Conservation (phyloP, 352 stramenopile genomes). For the Lagenidium sp. region DNA sequence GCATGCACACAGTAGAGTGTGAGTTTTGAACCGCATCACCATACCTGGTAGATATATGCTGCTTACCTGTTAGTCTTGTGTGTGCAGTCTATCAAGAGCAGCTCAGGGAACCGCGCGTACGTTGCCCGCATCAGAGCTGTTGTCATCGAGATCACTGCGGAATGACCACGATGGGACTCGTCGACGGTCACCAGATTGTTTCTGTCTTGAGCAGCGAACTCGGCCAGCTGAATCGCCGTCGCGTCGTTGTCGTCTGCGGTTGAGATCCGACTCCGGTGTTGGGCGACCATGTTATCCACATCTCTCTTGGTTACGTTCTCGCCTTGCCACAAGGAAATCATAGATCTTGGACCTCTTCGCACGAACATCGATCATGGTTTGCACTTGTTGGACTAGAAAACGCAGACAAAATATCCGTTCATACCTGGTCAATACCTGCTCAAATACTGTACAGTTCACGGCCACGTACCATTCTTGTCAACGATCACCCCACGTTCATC, state of each 20-base stretch:
- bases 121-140: not conserved
- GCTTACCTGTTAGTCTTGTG: conserved; percentile 9
- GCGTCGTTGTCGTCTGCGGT: not conserved
- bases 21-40: not conserved
- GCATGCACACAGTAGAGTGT: not conserved
- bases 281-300: not conserved
- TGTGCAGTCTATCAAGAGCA: conserved; percentile 5
- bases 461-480: no score
- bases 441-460: no score
- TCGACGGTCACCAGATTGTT: not conserved
- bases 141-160: conserved; percentile 2
- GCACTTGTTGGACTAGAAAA: no score
- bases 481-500: no score
- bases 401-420: no score
- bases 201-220: not conserved
- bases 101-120: conserved; percentile 1
- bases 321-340: not conserved
- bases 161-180: not conserved
- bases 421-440: no score
- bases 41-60: not conserved
- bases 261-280: not conserved
- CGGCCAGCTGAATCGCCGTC: not conserved
- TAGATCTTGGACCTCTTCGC: not conserved
- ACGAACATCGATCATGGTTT: not conserved
- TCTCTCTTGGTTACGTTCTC: not conserved